Evolutionary conservation across 768 basidiomycete genomes (phyloP).

Genomic region (Dentipellis sp.): DNA sequence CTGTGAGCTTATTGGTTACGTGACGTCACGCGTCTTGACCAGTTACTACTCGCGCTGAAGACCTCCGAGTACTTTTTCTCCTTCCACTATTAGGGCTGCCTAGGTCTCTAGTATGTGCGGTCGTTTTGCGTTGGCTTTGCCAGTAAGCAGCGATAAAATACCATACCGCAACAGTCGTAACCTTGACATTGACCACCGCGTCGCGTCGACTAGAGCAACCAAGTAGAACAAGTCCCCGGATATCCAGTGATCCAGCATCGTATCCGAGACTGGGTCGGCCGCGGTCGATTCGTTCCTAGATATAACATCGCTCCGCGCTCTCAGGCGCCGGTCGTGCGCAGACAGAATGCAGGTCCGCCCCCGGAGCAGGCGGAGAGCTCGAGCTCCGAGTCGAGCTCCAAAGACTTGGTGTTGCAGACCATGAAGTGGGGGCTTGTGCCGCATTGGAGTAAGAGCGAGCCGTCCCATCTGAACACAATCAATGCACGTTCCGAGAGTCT

Average conservation of each 20-base stretch:
- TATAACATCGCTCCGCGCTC: constrained; percentile 84
- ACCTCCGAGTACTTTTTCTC: too few relatives aligned
- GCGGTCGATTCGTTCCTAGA: constrained; percentile 47
- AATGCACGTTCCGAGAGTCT: constrained; percentile 87
- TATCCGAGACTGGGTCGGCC: constrained; percentile 50
- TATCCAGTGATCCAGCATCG: constrained; percentile 26
- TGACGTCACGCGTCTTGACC: too few relatives aligned
- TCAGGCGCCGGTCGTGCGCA: constrained; percentile 63
- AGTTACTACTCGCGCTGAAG: too few relatives aligned
- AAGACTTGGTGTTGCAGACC: constrained; percentile 51
- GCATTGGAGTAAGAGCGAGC: constrained; percentile 73
- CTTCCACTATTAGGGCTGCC: too few relatives aligned
- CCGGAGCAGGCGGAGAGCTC: constrained; percentile 8
- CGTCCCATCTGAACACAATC: constrained; percentile 69
- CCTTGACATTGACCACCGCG: neutral
- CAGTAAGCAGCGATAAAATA: constrained; percentile 24
- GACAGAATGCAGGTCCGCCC: constrained; percentile 25
- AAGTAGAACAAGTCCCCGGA: constrained; percentile 31
- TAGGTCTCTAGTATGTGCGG: constrained; percentile 42
- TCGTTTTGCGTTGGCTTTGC: constrained; percentile 45
- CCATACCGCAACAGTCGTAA: constrained; percentile 4
- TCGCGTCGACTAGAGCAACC: constrained; percentile 1
- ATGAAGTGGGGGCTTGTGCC: constrained; percentile 92
- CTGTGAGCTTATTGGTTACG: too few relatives aligned
- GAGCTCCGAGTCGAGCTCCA: neutral